Percentiles rank a stretch among this genome's conserved stretches.
phyloP scores from a whole-genome alignment of 495 filamentous ascomycete species.

The Copromyces sp. region DNA sequence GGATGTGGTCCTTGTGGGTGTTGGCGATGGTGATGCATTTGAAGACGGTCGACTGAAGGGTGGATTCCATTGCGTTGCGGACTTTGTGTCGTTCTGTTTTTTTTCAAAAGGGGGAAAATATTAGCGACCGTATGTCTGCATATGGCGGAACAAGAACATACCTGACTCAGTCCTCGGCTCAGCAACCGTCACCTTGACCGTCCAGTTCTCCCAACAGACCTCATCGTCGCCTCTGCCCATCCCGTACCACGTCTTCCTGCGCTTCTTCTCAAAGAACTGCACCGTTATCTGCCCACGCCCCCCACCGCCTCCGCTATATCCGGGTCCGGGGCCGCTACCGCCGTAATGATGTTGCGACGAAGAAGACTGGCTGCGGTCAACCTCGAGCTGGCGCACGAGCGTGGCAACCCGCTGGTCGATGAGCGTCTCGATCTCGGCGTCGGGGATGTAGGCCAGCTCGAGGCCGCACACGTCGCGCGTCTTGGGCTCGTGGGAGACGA shows the following conservation, averaged over 20 bases:
- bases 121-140: background rate
- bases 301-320: constrained; percentile 3
- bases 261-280: constrained; percentile 89
- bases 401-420: constrained; percentile 78
- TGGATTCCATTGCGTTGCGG: constrained; percentile 75
- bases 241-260: constrained; percentile 72
- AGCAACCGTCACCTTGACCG: constrained; percentile 79
- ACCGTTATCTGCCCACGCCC: constrained; percentile 75
- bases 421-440: constrained; percentile 80
- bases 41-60: constrained; percentile 72
- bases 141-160: constrained; percentile 29
- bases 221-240: constrained; percentile 70
- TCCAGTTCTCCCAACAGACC: constrained; percentile 95
- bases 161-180: constrained; percentile 82
- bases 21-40: constrained; percentile 83
- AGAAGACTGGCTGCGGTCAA: constrained; percentile 30
- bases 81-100: constrained; percentile 70
- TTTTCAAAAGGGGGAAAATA: background rate
- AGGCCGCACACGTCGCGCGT: constrained; percentile 87
- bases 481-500: constrained; percentile 72
- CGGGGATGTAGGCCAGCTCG: constrained; percentile 80
- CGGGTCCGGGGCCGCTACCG: background rate
- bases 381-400: constrained; percentile 57
- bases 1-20: constrained; percentile 88
- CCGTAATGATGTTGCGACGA: constrained; percentile 5